Conservation (phyloP, 345 rosid species). For the Salix dunnii region DNA sequence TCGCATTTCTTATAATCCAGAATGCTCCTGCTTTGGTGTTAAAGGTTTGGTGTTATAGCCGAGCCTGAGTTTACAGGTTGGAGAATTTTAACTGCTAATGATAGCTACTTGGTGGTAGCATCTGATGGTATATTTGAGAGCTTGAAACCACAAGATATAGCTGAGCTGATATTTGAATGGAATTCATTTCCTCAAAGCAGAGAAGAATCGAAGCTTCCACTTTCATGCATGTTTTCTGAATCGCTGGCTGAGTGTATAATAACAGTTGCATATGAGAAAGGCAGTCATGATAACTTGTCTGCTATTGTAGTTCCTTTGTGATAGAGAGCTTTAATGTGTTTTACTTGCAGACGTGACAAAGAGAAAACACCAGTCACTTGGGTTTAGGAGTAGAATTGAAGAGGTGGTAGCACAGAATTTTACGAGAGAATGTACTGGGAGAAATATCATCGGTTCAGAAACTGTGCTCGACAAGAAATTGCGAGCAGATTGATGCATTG, state of each 20-base stretch:
- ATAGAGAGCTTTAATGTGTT: background rate
- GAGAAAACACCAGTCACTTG: no score
- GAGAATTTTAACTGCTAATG: slow-evolving; percentile 12
- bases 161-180: slow-evolving; percentile 15
- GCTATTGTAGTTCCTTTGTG: slow-evolving; percentile 17
- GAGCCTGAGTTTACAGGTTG: slow-evolving; percentile 26
- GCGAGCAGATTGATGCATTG: no score
- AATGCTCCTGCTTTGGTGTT: background rate
- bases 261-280: slow-evolving; percentile 13
- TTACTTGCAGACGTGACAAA: no score
- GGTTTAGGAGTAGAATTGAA: no score
- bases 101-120: slow-evolving; percentile 28
- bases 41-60: slow-evolving; percentile 24
- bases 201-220: background rate
- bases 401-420: no score
- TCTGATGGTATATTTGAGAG: slow-evolving; percentile 39
- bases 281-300: slow-evolving; percentile 24
- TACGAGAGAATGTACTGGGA: no score
- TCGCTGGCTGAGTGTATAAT: slow-evolving; percentile 16
- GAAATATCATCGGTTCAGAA: no score
- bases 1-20: background rate
- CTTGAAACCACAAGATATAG: slow-evolving; percentile 11
- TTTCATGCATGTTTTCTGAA: slow-evolving; percentile 7
- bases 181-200: background rate
- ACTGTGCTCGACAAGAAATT: no score